phyloP scores from a whole-genome alignment of 345 rosid species.

The Salix viminalis region DNA sequence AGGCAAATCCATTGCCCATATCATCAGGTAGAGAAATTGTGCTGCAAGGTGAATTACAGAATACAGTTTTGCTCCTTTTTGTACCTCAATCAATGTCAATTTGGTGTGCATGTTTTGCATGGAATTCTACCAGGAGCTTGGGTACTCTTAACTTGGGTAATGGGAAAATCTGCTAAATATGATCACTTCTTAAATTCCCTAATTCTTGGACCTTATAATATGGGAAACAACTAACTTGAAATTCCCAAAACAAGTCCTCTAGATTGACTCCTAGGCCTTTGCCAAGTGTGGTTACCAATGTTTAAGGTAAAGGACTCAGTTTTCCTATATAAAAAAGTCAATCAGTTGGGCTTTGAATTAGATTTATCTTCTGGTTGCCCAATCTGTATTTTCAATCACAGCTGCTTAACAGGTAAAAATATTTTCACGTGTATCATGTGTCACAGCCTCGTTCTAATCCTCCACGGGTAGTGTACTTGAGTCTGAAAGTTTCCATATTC shows the following conservation, averaged over 20 bases:
- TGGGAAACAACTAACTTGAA: neutral
- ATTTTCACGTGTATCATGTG: neutral
- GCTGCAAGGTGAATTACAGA: neutral
- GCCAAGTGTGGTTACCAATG: neutral
- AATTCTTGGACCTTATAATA: neutral
- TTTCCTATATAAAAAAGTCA: neutral
- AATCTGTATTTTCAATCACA: neutral
- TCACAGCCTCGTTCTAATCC: neutral
- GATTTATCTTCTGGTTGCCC: neutral
- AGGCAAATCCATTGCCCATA: neutral
- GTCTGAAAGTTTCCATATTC: neutral
- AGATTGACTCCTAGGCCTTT: neutral
- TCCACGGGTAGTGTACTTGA: neutral
- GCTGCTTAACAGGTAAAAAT: neutral
- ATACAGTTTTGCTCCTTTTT: neutral
- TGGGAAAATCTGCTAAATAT: neutral
- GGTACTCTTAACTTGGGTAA: neutral
- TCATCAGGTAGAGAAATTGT: slow-evolving; percentile 1
- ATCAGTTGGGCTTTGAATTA: neutral
- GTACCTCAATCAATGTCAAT: neutral
- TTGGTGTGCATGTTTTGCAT: neutral
- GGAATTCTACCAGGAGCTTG: neutral
- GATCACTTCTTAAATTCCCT: neutral
- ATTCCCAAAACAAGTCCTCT: neutral
- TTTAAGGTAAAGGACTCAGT: neutral